These are phyloP conservation scores for Lotmaria passim DNA, from an alignment of 208 protist genomes.

Conservation along the genomic window DNA sequence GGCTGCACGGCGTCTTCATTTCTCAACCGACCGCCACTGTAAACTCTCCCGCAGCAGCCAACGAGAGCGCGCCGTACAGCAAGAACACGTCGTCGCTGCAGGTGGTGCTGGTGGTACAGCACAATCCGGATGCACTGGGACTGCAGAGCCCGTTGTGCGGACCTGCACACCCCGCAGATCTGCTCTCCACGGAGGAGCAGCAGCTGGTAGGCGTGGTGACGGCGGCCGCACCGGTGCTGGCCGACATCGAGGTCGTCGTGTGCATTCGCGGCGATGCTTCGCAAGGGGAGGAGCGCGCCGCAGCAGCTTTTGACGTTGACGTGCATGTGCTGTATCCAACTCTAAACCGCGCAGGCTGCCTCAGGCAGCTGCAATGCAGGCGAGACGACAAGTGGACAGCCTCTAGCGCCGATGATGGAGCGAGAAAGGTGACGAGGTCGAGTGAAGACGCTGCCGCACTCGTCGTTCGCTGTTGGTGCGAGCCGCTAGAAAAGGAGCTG, in stretches of 20 bases:
- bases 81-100: slow-evolving; percentile 30
- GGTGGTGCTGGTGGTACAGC: slow-evolving; percentile 55
- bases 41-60: not conserved
- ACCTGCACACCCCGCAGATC: slow-evolving; percentile 55
- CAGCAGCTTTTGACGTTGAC: not conserved
- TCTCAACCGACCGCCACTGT: slow-evolving; percentile 38
- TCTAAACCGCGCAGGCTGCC: not conserved
- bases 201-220: slow-evolving; percentile 68
- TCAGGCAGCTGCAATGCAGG: slow-evolving; percentile 8
- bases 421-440: not conserved
- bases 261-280: slow-evolving; percentile 19
- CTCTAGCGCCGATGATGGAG: not conserved
- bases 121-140: slow-evolving; percentile 44
- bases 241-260: slow-evolving; percentile 51
- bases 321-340: slow-evolving; percentile 29
- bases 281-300: too few relatives aligned
- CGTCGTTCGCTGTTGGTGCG: slow-evolving; percentile 29
- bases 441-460: not conserved
- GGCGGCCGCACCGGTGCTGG: slow-evolving; percentile 54
- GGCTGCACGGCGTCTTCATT: slow-evolving; percentile 54
- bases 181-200: slow-evolving; percentile 74
- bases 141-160: slow-evolving; percentile 67
- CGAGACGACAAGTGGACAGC: too few relatives aligned
- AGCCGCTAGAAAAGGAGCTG: slow-evolving; percentile 15
- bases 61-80: not conserved